A percentile compares a stretch with the other conserved stretches of the same genome.
Evolutionary conservation across 768 basidiomycete genomes (phyloP).

Genomic region (Leucocoprinus leucothites): DNA sequence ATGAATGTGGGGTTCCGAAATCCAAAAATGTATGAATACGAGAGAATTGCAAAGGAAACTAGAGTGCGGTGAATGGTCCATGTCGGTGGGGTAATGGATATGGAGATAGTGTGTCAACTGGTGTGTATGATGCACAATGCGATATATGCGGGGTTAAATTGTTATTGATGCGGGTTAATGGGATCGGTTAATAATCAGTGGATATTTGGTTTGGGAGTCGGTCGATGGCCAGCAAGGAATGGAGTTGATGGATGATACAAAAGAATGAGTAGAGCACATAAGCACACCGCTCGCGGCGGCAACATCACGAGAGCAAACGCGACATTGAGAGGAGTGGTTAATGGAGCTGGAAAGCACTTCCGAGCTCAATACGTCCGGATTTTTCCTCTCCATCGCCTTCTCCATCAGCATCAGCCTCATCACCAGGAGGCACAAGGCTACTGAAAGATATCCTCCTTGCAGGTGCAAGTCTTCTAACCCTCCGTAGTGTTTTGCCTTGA

Average conservation of each 20-base stretch:
- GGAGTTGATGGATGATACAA: neutral
- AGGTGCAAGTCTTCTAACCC: conserved; percentile 44
- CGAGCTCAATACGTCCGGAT: conserved; percentile 32
- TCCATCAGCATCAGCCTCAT: conserved; percentile 35
- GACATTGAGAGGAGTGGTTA: conserved; percentile 12
- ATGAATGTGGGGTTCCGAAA: too few species aligned
- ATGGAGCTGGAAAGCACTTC: conserved; percentile 58
- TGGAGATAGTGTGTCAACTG: too few species aligned
- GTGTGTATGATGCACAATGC: too few species aligned
- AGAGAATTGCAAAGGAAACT: too few species aligned
- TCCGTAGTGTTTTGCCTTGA: conserved; percentile 43
- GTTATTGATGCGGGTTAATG: too few species aligned
- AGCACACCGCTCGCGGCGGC: neutral
- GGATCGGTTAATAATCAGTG: too few species aligned
- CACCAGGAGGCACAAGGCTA: conserved; percentile 35
- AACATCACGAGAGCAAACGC: neutral
- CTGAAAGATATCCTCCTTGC: conserved; percentile 69
- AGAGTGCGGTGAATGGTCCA: too few species aligned
- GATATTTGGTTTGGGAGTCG: too few species aligned
- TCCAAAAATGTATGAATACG: too few species aligned
- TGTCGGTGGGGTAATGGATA: too few species aligned
- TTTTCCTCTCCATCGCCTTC: conserved; percentile 29
- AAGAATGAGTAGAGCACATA: neutral
- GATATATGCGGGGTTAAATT: too few species aligned
- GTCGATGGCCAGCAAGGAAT: too few species aligned